A percentile compares a stretch with the other conserved stretches of the same genome.
These are phyloP conservation scores for Meredithiella fracta DNA, from an alignment of 2,329 filamentous ascomycete genomes.

Conservation along the genomic window DNA sequence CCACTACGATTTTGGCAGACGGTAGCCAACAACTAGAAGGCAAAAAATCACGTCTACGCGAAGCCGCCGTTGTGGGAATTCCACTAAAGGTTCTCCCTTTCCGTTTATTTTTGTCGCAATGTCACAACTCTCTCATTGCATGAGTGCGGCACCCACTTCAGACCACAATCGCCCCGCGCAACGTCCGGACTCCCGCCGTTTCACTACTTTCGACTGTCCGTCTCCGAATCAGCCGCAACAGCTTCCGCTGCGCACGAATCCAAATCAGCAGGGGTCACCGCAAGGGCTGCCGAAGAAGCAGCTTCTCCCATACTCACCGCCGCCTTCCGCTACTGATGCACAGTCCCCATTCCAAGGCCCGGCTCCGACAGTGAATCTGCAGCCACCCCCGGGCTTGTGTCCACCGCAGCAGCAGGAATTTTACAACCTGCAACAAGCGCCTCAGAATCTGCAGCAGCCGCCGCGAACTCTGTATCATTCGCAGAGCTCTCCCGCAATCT, in stretches of 20 bases:
- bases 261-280: constrained; percentile 1
- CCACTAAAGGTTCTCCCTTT: background rate
- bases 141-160: constrained; percentile 3
- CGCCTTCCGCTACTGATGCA: background rate
- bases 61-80: background rate
- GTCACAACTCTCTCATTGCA: constrained; percentile 11
- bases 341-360: constrained; percentile 1
- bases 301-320: background rate
- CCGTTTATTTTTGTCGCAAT: background rate
- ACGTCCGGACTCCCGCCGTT: constrained; percentile 6
- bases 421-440: background rate
- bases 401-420: background rate
- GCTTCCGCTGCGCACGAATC: background rate
- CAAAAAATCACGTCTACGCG: background rate
- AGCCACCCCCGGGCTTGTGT: background rate
- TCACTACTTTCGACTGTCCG: constrained; percentile 4
- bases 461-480: constrained; percentile 9
- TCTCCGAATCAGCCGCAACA: background rate
- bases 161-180: background rate
- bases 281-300: background rate
- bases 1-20: background rate
- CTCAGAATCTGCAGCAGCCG: background rate
- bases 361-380: background rate
- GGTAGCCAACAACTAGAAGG: background rate
- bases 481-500: constrained; percentile 12